Evolutionary conservation across 2,329 filamentous ascomycete genomes (phyloP), one percentile per base, ranked within the genome.

Genomic region (Fusarium xylarioides): DNA sequence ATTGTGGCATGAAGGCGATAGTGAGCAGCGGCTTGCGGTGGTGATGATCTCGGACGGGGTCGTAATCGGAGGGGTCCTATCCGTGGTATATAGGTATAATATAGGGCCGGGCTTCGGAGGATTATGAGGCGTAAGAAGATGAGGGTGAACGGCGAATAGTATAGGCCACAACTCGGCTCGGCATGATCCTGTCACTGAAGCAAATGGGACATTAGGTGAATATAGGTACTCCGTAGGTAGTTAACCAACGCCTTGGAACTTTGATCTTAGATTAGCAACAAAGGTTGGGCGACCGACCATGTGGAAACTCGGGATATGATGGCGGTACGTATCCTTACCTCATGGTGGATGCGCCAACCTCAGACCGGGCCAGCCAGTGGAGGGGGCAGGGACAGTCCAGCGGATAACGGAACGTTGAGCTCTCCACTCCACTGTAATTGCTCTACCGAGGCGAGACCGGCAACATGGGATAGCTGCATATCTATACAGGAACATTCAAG

Each of bases 1-100:
- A 85, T 82, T 90, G 87, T 88, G 90, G 90, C 91, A 93, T 93
- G 85, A 87, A 89, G 82, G 79, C 81, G 81, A 76, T 73, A 75
- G 72, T 60, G 57, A 54, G 54, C 34, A 53, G 64, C 55, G 59
- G 52, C 46, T 71, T 72, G 37, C 26, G 66, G 35, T n/a, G 62
- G 34, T 59, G 59, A 64, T 61, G 57, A 63, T 65, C 49, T 68
- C 46, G 63, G 55, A 58, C 46, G 28, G 30, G 47, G 61, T 63
- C 44, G 66, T 52, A 68, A 49, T 58, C 43, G 58, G 53, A 66
- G 47, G 63, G 60, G 38, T 58, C 52, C 32, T 28, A 47, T 47
- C 26, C 26, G 18, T 28, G 26, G 46, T 40, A 32, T 32, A 44
- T 38, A 63, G 21, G 38, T 60, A 66, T 40, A 38, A 52, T 37